Evolutionary conservation across 2,329 filamentous ascomycete species (phyloP), one percentile per base, ranked within the genome.

Genomic region (Penicillium glabrum): DNA sequence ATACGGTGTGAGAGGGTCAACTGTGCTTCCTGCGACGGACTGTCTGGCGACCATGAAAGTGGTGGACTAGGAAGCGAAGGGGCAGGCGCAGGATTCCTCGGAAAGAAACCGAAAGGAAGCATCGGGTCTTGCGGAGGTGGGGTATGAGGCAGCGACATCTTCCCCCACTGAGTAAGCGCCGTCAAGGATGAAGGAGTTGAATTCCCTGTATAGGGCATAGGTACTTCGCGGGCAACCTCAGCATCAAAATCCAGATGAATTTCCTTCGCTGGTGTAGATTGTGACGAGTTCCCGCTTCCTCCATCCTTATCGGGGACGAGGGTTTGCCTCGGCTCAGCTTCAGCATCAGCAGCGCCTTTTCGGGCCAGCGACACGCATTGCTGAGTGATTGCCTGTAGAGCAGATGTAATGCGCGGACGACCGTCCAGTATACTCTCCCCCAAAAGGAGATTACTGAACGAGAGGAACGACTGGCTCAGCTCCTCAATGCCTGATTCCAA

Each of bases 381-480:
- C 23, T 61, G 61, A 6, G 63, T 68, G 31, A 68, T 64, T 13
- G 58, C 47, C 46, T 66, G 63, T 6, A 68, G 51, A 19, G 66
- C 63, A 13, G 57, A 57, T 27, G 66, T 56, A 37, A 68, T 48
- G 23, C 46, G 50, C 14, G 66, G 62, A 43, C 64, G 53, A 50
- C 51, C 49, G 13, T 56, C 29, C 5, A 68, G 56, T 44, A 66
- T 24, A 16, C 54, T 44, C 7, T 46, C 60, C 47, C 65, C 61
- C 21, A 68, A 46, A 19, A 68, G 63, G 41, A 68, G 54, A 59
- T 56, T 61, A 58, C 66, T 68, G 46, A 68, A 67, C 3, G 66
- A 65, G 23, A 68, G 58, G 49, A 68, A 68, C 19, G 64, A 67
- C 37, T 65, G 47, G 60, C 66, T 65, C 46, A 68, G 54, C 37